phyloP scores from a whole-genome alignment of 106 monocot genomes.

The Xerophyta viscosa region DNA sequence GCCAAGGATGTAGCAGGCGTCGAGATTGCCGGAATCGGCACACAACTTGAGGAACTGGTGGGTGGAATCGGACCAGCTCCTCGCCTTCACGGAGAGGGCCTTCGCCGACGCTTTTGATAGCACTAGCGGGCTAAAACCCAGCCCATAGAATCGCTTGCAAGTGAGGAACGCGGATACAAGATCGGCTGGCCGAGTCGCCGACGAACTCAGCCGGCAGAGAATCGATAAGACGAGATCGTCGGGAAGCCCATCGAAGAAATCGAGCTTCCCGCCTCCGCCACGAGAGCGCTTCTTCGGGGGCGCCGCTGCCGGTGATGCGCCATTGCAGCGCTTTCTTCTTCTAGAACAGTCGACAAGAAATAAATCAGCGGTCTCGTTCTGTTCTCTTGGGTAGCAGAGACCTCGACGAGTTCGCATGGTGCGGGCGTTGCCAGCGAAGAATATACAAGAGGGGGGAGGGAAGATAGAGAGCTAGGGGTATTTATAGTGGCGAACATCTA shows the following conservation, averaged over 20 bases:
- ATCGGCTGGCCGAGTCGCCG: conserved; percentile 33
- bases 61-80: conserved; percentile 30
- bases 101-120: conserved; percentile 22
- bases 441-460: not conserved
- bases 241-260: conserved; percentile 42
- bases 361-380: not conserved
- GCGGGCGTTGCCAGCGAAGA: not conserved
- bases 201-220: conserved; percentile 36
- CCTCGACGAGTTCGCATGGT: not conserved
- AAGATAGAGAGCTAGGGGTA: not conserved
- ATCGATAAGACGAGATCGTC: conserved; percentile 48
- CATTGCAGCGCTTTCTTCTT: not conserved
- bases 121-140: conserved; percentile 24
- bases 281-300: not conserved
- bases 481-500: no score
- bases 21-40: conserved; percentile 37
- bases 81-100: conserved; percentile 18
- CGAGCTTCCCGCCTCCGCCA: not conserved
- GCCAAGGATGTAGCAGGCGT: conserved; percentile 40
- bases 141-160: conserved; percentile 33
- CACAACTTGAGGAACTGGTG: conserved; percentile 38
- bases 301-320: not conserved
- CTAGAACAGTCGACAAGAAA: not conserved
- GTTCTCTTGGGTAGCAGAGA: not conserved
- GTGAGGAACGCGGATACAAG: conserved; percentile 32